These are phyloP conservation scores for Scortechinia acanthostroma DNA, from an alignment of 2,329 filamentous ascomycete species.

Conservation along the genomic window DNA sequence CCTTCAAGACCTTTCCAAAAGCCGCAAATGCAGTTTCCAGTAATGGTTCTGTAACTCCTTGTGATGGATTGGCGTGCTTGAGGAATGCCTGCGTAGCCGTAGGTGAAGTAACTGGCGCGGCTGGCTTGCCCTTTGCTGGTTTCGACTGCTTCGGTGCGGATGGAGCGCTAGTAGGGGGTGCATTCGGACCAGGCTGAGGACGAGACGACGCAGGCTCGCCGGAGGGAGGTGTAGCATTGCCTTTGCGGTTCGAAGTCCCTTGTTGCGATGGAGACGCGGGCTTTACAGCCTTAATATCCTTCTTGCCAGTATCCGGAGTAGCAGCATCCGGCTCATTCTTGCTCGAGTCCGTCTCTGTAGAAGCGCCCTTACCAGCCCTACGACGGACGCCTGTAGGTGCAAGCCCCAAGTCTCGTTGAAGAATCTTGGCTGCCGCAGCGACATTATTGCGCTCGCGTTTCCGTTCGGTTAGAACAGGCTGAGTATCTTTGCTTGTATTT, in stretches of 20 bases:
- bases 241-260: no score
- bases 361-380: constrained; percentile 18
- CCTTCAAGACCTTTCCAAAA: constrained; percentile 70
- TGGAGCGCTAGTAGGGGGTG: constrained; percentile 52
- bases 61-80: constrained; percentile 79
- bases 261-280: no score
- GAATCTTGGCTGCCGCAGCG: constrained; percentile 44
- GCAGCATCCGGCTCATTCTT: constrained; percentile 3
- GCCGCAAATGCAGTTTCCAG: constrained; percentile 67
- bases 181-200: constrained; percentile 48
- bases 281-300: constrained; percentile 7
- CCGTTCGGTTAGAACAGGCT: constrained; percentile 8
- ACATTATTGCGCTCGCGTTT: constrained; percentile 44
- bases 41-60: constrained; percentile 79
- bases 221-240: constrained; percentile 45
- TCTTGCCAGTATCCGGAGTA: constrained; percentile 5
- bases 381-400: constrained; percentile 31
- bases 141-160: constrained; percentile 16
- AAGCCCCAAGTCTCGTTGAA: constrained; percentile 55
- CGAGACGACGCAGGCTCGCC: constrained; percentile 43
- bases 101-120: constrained; percentile 17
- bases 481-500: constrained; percentile 9
- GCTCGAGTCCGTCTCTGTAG: constrained; percentile 5
- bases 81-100: constrained; percentile 65
- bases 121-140: constrained; percentile 20